Evolutionary conservation across 1,284 basidiomycete genomes (phyloP), one percentile per base, ranked within the genome.

Genomic region (Ustilago lituana): DNA sequence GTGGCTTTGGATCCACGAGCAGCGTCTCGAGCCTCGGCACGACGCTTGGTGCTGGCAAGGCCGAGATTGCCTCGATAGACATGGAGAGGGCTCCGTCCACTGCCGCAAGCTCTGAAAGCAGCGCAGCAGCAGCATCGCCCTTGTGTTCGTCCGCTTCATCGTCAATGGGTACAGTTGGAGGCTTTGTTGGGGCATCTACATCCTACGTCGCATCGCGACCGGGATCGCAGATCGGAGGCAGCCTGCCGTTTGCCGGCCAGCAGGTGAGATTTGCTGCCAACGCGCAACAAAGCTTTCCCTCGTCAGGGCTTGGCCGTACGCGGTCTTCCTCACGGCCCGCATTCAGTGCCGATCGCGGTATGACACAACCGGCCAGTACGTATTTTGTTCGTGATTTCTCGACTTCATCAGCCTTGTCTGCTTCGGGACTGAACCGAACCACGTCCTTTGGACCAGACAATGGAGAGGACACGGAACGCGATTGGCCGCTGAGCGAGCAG

Each of bases 11-110:
- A 12, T 67, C 70, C 3, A 61, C 54, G 19, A 61, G 57, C 58
- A 65, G 61, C 46, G 51, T 65, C 2, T 70, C 67, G 10, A 70
- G 67, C 31, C 43, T 65, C 0, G 62, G 67, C 27, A 70, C 67
- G 4, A 55, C 50, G 9, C 50, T 70, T 2, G 62, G 62, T 33
- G 57, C 19, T 41, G 53, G 54, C 38, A 68, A 62, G 35, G 32
- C 22, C 17, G 53, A 60, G 9, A 20, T 36, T 3, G 32, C 12
- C 4, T 52, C 59, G 17, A 26, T 39, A 17, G 59, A 62, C 14
- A 54, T 68, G 65, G 55, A 62, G n/a, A 45, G 59, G 12, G 47
- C 12, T 0, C 37, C 55, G 1, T 62, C 65, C 5, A 57, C 55
- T 2, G 48, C 63, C 12, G 57, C 63, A 8, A 68, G 65, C 55